phyloP scores from a whole-genome alignment of 345 rosid genomes.

The Brassica cretica region DNA sequence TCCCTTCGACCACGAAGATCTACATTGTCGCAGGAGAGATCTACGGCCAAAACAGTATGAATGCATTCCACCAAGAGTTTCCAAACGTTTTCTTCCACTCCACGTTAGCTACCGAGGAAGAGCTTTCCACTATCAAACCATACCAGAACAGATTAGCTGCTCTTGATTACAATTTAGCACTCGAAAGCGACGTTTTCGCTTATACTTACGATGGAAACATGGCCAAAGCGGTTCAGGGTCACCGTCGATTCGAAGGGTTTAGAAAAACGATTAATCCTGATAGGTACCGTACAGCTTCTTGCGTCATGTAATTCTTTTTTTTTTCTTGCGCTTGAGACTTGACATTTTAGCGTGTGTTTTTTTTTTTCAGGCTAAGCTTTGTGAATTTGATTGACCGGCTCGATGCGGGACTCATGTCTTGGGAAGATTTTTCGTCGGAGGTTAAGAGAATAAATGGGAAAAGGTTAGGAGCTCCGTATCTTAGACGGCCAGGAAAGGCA shows the following conservation, averaged over 20 bases:
- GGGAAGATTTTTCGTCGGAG: constrained; percentile 52
- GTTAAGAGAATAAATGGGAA: constrained; percentile 49
- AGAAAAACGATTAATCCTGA: constrained; percentile 68
- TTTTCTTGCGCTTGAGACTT: neutral
- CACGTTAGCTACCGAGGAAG: constrained; percentile 55
- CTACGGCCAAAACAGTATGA: constrained; percentile 56
- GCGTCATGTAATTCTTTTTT: neutral
- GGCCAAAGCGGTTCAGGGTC: constrained; percentile 81
- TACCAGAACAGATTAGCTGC: constrained; percentile 71
- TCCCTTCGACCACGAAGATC: constrained; percentile 55
- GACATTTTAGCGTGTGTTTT: neutral
- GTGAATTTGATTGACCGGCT: constrained; percentile 58
- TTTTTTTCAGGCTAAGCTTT: constrained; percentile 49
- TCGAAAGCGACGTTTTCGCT: constrained; percentile 63
- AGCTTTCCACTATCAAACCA: constrained; percentile 43
- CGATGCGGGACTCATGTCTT: constrained; percentile 47
- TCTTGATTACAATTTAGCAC: constrained; percentile 62
- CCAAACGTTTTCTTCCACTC: constrained; percentile 57
- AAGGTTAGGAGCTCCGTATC: constrained; percentile 58
- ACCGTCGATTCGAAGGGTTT: constrained; percentile 66
- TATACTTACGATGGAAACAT: constrained; percentile 76
- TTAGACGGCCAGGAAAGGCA: constrained; percentile 44
- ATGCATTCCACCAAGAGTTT: constrained; percentile 48
- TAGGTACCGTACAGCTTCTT: constrained; percentile 44
- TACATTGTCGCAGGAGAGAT: constrained; percentile 72